phyloP scores from a whole-genome alignment of 306 rosid genomes.

The Macrotyloma uniflorum region DNA sequence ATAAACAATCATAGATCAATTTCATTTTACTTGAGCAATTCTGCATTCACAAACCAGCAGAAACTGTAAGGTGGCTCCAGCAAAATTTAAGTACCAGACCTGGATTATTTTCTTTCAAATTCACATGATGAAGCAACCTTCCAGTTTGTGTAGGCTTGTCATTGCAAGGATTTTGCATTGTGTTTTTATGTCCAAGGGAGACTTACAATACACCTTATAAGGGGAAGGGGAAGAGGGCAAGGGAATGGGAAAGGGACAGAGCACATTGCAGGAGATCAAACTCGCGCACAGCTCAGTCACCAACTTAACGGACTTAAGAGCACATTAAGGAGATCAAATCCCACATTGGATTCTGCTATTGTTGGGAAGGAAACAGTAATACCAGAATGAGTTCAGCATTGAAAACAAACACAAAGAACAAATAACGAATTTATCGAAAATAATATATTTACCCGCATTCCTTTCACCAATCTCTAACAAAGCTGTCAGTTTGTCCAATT shows the following conservation, averaged over 20 bases:
- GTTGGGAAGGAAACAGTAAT: conserved; percentile 1
- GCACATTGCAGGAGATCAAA: neutral
- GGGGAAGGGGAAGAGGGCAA: neutral
- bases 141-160: conserved; percentile 27
- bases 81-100: neutral
- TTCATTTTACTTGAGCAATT: neutral
- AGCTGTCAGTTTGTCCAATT: neutral
- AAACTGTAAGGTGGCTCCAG: neutral
- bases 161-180: conserved; percentile 18
- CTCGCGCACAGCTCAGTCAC: too few relatives aligned
- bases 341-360: neutral
- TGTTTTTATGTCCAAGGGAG: neutral
- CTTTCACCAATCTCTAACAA: neutral
- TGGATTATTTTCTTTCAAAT: neutral
- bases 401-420: conserved; percentile 1
- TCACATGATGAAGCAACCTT: neutral
- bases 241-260: neutral
- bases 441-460: neutral
- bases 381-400: neutral
- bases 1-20: conserved; percentile 13
- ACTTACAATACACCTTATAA: neutral
- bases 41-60: conserved; percentile 30
- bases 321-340: neutral
- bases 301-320: neutral
- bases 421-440: neutral